Evolutionary conservation across 345 rosid genomes (phyloP).

Genomic region (Melaleuca alternifolia): DNA sequence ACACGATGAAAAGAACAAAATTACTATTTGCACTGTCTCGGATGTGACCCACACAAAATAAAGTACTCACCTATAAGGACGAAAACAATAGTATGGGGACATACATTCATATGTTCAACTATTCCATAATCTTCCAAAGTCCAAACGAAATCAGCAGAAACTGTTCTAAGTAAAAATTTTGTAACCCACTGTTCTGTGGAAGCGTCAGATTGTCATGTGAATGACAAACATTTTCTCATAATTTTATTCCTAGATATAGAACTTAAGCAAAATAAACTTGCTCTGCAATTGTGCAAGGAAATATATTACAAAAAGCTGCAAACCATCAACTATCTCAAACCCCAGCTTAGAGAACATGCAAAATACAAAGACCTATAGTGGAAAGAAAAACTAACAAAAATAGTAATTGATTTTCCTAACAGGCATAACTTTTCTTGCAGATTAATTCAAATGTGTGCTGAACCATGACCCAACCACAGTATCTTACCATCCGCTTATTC

Average conservation of each 20-base stretch:
- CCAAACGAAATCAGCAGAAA: neutral
- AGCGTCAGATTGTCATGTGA: neutral
- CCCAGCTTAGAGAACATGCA: neutral
- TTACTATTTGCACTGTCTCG: neutral
- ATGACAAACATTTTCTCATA: neutral
- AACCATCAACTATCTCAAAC: neutral
- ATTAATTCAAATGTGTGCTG: neutral
- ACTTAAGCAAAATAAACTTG: neutral
- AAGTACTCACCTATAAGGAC: neutral
- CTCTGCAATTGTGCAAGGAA: neutral
- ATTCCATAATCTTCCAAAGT: neutral
- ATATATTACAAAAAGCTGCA: neutral
- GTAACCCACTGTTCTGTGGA: neutral
- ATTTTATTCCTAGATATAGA: neutral
- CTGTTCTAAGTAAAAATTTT: neutral
- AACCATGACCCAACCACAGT: neutral
- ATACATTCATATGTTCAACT: neutral
- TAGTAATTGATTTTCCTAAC: neutral
- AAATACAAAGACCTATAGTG: neutral
- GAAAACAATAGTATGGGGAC: neutral
- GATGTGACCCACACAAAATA: neutral
- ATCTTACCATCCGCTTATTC: conserved; percentile 70
- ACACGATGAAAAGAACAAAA: neutral
- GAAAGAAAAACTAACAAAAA: neutral
- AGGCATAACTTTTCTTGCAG: neutral